phyloP scores from a whole-genome alignment of 805 yeast species.

The Suhomyces sp. region DNA sequence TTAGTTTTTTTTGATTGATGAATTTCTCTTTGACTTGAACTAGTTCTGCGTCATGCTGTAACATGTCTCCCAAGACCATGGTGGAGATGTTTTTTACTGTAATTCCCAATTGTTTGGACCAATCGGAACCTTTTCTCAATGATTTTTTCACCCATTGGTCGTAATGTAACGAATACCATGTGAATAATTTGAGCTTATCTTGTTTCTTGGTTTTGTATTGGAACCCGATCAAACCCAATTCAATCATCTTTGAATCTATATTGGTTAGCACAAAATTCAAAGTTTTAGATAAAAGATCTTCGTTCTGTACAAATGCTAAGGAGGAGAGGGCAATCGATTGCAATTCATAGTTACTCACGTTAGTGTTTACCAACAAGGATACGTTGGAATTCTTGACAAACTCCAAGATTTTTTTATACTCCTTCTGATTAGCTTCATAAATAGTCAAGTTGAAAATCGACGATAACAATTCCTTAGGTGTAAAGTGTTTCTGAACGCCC shows the following conservation, averaged over 20 bases:
- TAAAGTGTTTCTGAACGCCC: conserved; percentile 48
- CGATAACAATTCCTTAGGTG: conserved; percentile 49
- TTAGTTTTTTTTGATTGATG: conserved; percentile 25
- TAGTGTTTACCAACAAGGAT: conserved; percentile 39
- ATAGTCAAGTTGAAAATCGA: conserved; percentile 44
- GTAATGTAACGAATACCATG: conserved; percentile 56
- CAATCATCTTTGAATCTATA: conserved; percentile 54
- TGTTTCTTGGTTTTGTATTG: conserved; percentile 32
- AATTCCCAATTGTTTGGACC: conserved; percentile 44
- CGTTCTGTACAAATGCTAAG: conserved; percentile 47
- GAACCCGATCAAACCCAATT: conserved; percentile 56
- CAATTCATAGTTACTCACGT: conserved; percentile 34
- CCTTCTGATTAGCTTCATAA: conserved; percentile 39
- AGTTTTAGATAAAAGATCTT: conserved; percentile 49
- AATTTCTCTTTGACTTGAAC: conserved; percentile 23
- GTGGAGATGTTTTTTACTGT: conserved; percentile 44
- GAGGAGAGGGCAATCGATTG: conserved; percentile 57
- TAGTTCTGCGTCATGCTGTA: conserved; percentile 35
- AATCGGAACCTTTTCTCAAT: conserved; percentile 43
- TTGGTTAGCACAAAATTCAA: conserved; percentile 57
- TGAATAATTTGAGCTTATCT: conserved; percentile 42
- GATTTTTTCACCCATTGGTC: conserved; percentile 52
- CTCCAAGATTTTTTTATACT: conserved; percentile 58
- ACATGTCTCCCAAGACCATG: conserved; percentile 38
- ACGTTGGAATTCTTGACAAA: conserved; percentile 50